phyloP scores from a whole-genome alignment of 345 rosid genomes.

The Eucalyptus tenuipes region DNA sequence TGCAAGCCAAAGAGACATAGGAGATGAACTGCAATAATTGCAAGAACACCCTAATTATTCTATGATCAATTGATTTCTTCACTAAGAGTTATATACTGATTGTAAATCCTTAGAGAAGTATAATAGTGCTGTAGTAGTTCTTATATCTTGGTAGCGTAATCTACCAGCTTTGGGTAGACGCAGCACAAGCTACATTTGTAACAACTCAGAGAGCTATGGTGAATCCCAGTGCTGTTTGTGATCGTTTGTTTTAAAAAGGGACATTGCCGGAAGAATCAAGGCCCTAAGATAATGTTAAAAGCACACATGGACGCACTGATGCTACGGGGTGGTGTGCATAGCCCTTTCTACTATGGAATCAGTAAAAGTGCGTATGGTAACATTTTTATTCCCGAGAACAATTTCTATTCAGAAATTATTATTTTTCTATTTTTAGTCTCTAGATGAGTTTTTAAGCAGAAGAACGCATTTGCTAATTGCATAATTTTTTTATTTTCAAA shows the following conservation, averaged over 20 bases:
- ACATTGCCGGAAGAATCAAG: neutral
- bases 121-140: neutral
- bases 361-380: too few species aligned
- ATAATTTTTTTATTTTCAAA: too few species aligned
- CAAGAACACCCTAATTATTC: neutral
- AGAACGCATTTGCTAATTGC: fast-evolving
- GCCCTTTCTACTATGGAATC: too few species aligned
- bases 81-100: neutral
- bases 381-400: too few species aligned
- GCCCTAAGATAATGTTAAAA: too few species aligned
- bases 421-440: too few species aligned
- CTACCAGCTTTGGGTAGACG: neutral
- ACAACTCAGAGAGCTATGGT: neutral
- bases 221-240: neutral
- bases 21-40: neutral
- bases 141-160: neutral
- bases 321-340: too few species aligned
- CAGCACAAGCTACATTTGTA: neutral
- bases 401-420: too few species aligned
- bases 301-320: too few species aligned
- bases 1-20: neutral
- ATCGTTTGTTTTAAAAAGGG: neutral
- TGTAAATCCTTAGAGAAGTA: neutral
- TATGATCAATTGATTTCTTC: neutral
- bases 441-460: too few species aligned